Conservation (phyloP, 208 protist genomes). For the Porcisia hertigi region DNA sequence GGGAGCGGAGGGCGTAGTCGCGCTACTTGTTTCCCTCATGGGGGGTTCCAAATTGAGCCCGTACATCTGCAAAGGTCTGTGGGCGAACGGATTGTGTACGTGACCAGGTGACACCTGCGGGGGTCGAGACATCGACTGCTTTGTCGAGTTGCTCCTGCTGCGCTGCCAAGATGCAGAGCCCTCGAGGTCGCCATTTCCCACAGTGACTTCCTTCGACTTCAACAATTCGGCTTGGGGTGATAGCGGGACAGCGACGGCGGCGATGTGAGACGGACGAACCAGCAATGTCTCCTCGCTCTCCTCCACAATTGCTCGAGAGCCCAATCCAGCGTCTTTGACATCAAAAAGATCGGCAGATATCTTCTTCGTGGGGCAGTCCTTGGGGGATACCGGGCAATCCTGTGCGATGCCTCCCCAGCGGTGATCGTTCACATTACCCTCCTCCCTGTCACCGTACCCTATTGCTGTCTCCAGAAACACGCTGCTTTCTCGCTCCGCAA, state of each 20-base stretch:
- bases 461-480: not conserved
- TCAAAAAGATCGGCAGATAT: not conserved
- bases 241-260: not conserved
- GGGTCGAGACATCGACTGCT: not conserved
- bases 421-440: not conserved
- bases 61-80: not conserved
- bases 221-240: not conserved
- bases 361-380: not conserved
- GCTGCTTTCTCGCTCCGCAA: constrained; percentile 1
- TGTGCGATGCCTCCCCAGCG: not conserved
- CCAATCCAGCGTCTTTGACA: not conserved
- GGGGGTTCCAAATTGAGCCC: not conserved
- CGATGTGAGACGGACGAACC: constrained; percentile 22
- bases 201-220: not conserved
- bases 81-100: not conserved
- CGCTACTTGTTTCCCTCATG: not conserved
- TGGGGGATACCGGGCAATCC: not conserved
- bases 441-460: not conserved
- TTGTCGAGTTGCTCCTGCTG: not conserved
- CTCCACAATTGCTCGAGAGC: not conserved
- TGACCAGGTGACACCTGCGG: not conserved
- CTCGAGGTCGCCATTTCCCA: not conserved
- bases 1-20: not conserved
- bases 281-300: constrained; percentile 17
- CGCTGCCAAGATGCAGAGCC: not conserved